These are phyloP conservation scores for Euphorbia lathyris DNA, from an alignment of 345 rosid genomes.

Conservation along the genomic window DNA sequence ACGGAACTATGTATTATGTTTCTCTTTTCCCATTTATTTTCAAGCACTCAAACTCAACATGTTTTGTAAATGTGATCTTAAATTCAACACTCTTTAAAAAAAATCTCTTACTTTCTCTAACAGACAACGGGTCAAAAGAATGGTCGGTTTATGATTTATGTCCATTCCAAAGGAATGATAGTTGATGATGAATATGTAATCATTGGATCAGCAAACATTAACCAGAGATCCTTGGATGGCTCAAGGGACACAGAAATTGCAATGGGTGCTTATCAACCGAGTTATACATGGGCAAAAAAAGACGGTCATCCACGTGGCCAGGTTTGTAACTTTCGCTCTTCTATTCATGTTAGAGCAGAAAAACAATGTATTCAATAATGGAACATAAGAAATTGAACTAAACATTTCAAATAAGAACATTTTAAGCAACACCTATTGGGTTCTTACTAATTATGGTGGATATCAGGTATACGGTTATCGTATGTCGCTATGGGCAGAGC, in stretches of 20 bases:
- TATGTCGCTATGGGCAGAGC: slow-evolving; percentile 74
- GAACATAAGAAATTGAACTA: neutral
- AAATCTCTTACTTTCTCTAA: neutral
- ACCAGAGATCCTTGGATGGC: slow-evolving; percentile 78
- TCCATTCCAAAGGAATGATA: slow-evolving; percentile 72
- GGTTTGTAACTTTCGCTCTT: slow-evolving; percentile 27
- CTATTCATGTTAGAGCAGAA: neutral
- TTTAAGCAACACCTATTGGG: no score
- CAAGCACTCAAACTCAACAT: neutral
- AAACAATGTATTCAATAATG: no score
- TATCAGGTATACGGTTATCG: slow-evolving; percentile 63
- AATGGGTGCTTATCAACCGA: slow-evolving; percentile 68
- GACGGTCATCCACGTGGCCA: slow-evolving; percentile 51
- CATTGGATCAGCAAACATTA: slow-evolving; percentile 69
- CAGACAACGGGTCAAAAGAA: slow-evolving; percentile 46
- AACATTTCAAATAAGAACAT: neutral
- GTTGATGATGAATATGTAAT: slow-evolving; percentile 70
- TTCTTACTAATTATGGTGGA: neutral
- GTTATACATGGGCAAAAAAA: slow-evolving; percentile 54
- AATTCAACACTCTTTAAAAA: no score
- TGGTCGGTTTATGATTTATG: slow-evolving; percentile 66
- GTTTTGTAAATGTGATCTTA: neutral
- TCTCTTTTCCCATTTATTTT: neutral
- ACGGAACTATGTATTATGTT: neutral
- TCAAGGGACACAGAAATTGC: slow-evolving; percentile 76